Evolutionary conservation across 148 eudicot species (phyloP), one percentile per base, ranked within the genome.

Genomic region (Camellia granthamiana): DNA sequence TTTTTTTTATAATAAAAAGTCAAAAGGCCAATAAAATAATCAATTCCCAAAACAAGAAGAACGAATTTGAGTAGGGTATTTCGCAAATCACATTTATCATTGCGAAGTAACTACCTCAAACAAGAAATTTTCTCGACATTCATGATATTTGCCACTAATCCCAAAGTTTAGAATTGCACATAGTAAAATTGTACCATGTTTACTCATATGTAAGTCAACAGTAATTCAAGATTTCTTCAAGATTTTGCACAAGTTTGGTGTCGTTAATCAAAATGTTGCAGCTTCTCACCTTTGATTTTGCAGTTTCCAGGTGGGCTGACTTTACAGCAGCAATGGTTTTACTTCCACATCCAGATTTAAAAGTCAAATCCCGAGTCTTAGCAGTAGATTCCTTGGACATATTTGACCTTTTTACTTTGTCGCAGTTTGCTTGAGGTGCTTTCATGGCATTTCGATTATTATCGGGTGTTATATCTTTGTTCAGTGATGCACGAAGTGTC

Each of bases 201-300:
- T 7, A 7, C 3, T 60, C 13, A 13, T 71, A 64, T 13, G 21
- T 7, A 62, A 9, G 14, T 21, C 66, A 51, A 49, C 19, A 63
- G 8, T 63, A 30, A 30, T 44, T 38, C 49, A 23, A 60, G 70
- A 46, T 43, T 63, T 46, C 30, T 11, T 18, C 3, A 3, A 67
- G 21, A 55, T 19, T 23, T 74, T 19, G 46, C 55, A 69, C 19
- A 7, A 56, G 47, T 69, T 58, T 46, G 13, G 8, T 13, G 11
- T 1, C 30, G n/a, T 30, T 0, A 56, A 21, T 52, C 21, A 67
- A 81, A 76, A 23, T 11, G 5, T 4, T n/a, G 43, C 49, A 75
- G 58, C 65, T 75, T 76, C 88, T 84, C 76, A 87, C 93, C 90
- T 87, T 88, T 81, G 86, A 75, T 79, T 82, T 88, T 46, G 74